Conservation (phyloP, 768 basidiomycete species). For the Phaeotremella skinneri region DNA sequence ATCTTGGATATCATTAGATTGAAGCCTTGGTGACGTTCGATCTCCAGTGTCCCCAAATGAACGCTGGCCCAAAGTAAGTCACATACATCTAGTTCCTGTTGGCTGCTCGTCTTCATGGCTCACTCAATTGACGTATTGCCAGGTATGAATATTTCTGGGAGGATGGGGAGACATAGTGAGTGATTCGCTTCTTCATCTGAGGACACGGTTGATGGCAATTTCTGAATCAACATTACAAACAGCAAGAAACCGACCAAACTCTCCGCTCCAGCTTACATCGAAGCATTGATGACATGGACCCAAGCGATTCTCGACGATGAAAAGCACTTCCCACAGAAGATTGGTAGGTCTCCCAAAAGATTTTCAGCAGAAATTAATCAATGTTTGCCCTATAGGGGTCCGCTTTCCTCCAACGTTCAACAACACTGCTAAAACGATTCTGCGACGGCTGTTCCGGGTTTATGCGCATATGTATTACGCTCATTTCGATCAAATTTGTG, state of each 20-base stretch:
- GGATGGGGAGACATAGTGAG: constrained; percentile 51
- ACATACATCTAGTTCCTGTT: no score
- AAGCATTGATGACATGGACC: constrained; percentile 98
- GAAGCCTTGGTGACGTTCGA: not conserved
- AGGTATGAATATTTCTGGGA: constrained; percentile 52
- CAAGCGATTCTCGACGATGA: constrained; percentile 91
- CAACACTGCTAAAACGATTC: constrained; percentile 85
- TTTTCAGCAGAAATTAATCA: not conserved
- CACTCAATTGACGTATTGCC: not conserved
- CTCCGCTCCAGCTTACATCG: constrained; percentile 72
- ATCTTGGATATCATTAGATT: constrained; percentile 2
- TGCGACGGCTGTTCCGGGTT: constrained; percentile 88
- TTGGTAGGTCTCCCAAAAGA: constrained; percentile 59
- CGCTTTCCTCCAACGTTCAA: constrained; percentile 87
- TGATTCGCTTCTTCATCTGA: not conserved
- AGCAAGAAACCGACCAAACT: constrained; percentile 50
- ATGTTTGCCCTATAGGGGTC: constrained; percentile 60
- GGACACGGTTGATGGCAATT: not conserved
- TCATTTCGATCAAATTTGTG: constrained; percentile 98
- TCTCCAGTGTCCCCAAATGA: constrained; percentile 49
- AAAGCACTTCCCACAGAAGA: constrained; percentile 86
- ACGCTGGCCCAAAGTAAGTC: constrained; percentile 50
- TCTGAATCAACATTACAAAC: not conserved
- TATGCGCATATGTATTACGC: constrained; percentile 99
- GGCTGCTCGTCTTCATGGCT: not conserved